Evolutionary conservation across 257 asterid genomes (phyloP).

Genomic region (Jacaranda mimosifolia): DNA sequence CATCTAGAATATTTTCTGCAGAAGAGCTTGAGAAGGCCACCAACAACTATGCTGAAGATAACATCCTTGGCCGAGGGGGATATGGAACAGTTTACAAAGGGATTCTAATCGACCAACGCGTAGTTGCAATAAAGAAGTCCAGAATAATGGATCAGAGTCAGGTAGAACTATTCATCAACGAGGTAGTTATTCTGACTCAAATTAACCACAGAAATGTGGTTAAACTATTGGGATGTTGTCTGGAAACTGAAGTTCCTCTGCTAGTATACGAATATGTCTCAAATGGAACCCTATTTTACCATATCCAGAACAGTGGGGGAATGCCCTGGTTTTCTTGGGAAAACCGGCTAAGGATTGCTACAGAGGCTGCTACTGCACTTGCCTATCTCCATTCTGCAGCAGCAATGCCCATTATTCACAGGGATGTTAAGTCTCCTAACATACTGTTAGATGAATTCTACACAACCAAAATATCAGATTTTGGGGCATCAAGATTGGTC

Average conservation of each 20-base stretch:
- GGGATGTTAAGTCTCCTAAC: conserved; percentile 36
- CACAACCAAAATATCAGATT: conserved; percentile 57
- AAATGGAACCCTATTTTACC: conserved; percentile 32
- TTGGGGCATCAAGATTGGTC: conserved; percentile 65
- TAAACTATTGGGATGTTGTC: conserved; percentile 43
- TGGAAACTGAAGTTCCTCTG: conserved; percentile 41
- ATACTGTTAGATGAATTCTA: conserved; percentile 34
- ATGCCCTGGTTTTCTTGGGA: conserved; percentile 38
- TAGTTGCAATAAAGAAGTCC: conserved; percentile 42
- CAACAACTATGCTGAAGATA: conserved; percentile 34
- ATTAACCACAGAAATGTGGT: conserved; percentile 41
- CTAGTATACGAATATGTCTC: conserved; percentile 41
- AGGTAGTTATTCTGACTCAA: conserved; percentile 37
- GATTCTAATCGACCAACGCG: conserved; percentile 15
- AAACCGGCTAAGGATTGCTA: conserved; percentile 35
- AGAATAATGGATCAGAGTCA: conserved; percentile 39
- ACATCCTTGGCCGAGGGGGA: conserved; percentile 36
- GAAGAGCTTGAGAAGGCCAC: conserved; percentile 39
- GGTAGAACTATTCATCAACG: conserved; percentile 38
- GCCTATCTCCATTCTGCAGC: conserved; percentile 40
- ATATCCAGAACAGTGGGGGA: conserved; percentile 30
- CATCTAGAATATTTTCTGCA: conserved; percentile 31
- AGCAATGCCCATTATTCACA: conserved; percentile 27
- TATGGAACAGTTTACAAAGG: conserved; percentile 42
- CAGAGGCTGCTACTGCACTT: conserved; percentile 40